phyloP scores from a whole-genome alignment of 768 basidiomycete genomes.

The Austroboletus eburneus region DNA sequence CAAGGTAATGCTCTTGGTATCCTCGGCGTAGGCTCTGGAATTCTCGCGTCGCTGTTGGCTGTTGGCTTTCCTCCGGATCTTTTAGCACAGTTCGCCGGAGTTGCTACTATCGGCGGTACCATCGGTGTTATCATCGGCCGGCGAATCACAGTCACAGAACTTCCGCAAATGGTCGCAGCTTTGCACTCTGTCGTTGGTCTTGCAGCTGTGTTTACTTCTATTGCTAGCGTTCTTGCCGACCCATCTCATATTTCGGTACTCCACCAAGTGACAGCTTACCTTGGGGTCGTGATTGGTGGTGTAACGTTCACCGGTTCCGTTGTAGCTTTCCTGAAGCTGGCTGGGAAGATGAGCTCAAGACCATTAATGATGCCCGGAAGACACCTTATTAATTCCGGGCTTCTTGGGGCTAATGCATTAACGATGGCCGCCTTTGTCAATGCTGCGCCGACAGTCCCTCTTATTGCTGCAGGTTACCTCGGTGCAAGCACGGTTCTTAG shows the following conservation, averaged over 20 bases:
- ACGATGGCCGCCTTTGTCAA: conserved; percentile 78
- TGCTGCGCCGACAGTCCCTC: conserved; percentile 63
- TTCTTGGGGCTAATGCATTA: conserved; percentile 68
- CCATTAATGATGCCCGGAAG: conserved; percentile 71
- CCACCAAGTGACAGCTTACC: conserved; percentile 80
- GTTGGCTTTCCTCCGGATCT: conserved; percentile 78
- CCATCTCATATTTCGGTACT: conserved; percentile 63
- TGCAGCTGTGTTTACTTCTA: conserved; percentile 83
- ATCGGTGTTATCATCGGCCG: conserved; percentile 73
- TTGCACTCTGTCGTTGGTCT: conserved; percentile 88
- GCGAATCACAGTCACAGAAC: conserved; percentile 81
- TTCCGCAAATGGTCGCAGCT: conserved; percentile 80
- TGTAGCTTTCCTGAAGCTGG: conserved; percentile 85
- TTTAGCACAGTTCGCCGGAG: conserved; percentile 72
- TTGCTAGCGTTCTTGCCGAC: conserved; percentile 75
- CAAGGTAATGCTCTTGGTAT: conserved; percentile 89
- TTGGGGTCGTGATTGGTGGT: conserved; percentile 83
- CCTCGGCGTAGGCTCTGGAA: conserved; percentile 78
- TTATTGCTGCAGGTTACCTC: conserved; percentile 75
- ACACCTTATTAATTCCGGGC: conserved; percentile 66
- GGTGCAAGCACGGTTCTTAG: conserved; percentile 70
- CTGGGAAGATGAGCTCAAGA: conserved; percentile 74
- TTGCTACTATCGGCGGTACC: conserved; percentile 69
- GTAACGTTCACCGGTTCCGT: conserved; percentile 89
- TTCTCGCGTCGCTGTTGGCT: conserved; percentile 74